Base-by-base conservation (phyloP, 2,329 filamentous ascomycete genomes). In the Pseudogymnoascus destructans region DNA sequence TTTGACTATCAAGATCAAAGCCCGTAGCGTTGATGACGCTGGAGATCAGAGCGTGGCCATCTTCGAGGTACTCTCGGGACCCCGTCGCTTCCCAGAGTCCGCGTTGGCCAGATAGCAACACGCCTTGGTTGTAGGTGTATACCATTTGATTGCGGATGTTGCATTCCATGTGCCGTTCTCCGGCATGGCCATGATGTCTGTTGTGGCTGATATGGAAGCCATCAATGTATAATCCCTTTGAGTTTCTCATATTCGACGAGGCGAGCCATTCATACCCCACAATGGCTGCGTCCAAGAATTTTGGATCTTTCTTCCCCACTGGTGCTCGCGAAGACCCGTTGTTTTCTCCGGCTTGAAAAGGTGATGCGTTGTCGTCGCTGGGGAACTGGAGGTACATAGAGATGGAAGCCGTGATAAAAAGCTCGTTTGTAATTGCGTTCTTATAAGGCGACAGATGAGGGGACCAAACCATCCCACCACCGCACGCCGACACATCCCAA, bases 111-210 rank as follows among this genome's bases (percentile, higher is more conserved):
- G 87, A 90, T 19, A 96, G 78, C 0, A 97, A 67, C 3, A 96
- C 89, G 19, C 91, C 92, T 71, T 97, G 92, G 72, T 97, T 97
- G 74, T 97, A 96, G 0, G 90, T 95, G 71, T 91, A 95, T 6
- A 95, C 86, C 84, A 91, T 92, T 64, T 91, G 82, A 70, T 95
- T 88, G 55, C 90, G 81, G 55, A 80, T 70, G 67, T 96, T 88
- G 70, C 92, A 96, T 62, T 80, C 77, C 0, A 80, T 84, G 23
- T 74, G 73, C 30, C 72, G 68, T 49, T 72, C 71, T 61, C 72
- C 68, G 13, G 10, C 0, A 8, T 15, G 21, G 6, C 8, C 42
- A 21, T 38, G 36, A 3, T 49, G 42, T 49, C 42, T 49, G 72
- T 78, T 86, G 23, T 81, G 81, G 11, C 76, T 80, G 66, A 97